These are phyloP conservation scores for Zasmidium cellare DNA, from an alignment of 2,329 filamentous ascomycete genomes.

Conservation along the genomic window DNA sequence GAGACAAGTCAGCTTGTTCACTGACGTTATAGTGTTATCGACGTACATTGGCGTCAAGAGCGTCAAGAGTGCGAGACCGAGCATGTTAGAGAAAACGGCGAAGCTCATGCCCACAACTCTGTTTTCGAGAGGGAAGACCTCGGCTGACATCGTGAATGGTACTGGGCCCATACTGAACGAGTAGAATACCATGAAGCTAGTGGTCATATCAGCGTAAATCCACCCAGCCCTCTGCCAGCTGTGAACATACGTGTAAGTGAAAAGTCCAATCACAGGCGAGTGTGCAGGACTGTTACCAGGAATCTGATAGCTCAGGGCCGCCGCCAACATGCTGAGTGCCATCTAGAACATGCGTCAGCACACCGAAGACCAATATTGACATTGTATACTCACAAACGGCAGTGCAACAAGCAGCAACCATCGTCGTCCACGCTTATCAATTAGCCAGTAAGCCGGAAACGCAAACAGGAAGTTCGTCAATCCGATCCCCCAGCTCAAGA, in stretches of 20 bases:
- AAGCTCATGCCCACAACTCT: slow-evolving; percentile 67
- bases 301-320: slow-evolving; percentile 55
- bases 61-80: slow-evolving; percentile 30
- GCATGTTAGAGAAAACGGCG: slow-evolving; percentile 53
- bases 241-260: slow-evolving; percentile 49
- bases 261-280: slow-evolving; percentile 54
- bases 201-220: neutral
- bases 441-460: slow-evolving; percentile 60
- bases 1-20: neutral
- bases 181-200: slow-evolving; percentile 41
- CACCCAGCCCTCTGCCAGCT: neutral
- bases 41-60: slow-evolving; percentile 28
- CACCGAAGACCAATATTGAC: neutral
- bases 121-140: slow-evolving; percentile 70
- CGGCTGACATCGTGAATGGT: slow-evolving; percentile 67
- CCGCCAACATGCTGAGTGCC: slow-evolving; percentile 47
- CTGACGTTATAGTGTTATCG: no score
- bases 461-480: slow-evolving; percentile 48
- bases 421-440: slow-evolving; percentile 58
- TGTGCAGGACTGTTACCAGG: slow-evolving; percentile 40
- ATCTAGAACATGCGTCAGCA: slow-evolving; percentile 29
- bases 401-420: slow-evolving; percentile 49
- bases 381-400: slow-evolving; percentile 33
- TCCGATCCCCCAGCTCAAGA: slow-evolving; percentile 32
- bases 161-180: slow-evolving; percentile 50